These are phyloP conservation scores for Cocos nucifera DNA, from an alignment of 176 grass and related monocot genomes.

Conservation along the genomic window DNA sequence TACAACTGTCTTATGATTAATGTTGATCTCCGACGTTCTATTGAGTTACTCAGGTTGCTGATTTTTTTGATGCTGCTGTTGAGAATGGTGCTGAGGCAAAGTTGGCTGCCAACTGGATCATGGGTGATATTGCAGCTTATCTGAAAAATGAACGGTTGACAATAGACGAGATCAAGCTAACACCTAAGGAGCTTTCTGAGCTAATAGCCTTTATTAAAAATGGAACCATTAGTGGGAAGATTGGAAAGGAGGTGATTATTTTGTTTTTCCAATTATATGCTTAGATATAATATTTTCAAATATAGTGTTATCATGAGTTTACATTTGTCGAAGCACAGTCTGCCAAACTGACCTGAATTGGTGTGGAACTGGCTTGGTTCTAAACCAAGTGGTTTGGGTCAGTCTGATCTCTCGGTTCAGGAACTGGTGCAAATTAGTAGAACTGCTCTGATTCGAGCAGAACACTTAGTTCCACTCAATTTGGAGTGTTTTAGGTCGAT, in stretches of 20 bases:
- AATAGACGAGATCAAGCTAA: constrained; percentile 76
- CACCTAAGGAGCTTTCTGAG: constrained; percentile 68
- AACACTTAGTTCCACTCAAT: no score
- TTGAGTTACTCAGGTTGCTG: constrained; percentile 59
- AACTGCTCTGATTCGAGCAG: no score
- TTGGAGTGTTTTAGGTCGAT: no score
- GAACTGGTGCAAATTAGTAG: no score
- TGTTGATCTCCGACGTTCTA: no score
- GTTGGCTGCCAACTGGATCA: constrained; percentile 90
- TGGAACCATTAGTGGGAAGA: constrained; percentile 91
- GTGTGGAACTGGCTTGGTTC: no score
- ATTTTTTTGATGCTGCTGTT: constrained; percentile 74
- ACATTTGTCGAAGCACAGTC: background rate
- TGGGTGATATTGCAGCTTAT: constrained; percentile 91
- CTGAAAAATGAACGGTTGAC: constrained; percentile 73
- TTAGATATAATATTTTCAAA: no score
- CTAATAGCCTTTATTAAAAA: constrained; percentile 72
- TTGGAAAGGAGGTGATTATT: constrained; percentile 70
- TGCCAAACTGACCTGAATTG: no score
- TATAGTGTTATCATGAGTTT: background rate
- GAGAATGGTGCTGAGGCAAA: constrained; percentile 78
- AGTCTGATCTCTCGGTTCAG: no score
- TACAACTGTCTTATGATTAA: no score
- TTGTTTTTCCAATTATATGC: background rate
- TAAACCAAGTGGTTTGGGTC: no score